Conservation (phyloP, 1,284 basidiomycete species). For the Pseudozyma sp. region DNA sequence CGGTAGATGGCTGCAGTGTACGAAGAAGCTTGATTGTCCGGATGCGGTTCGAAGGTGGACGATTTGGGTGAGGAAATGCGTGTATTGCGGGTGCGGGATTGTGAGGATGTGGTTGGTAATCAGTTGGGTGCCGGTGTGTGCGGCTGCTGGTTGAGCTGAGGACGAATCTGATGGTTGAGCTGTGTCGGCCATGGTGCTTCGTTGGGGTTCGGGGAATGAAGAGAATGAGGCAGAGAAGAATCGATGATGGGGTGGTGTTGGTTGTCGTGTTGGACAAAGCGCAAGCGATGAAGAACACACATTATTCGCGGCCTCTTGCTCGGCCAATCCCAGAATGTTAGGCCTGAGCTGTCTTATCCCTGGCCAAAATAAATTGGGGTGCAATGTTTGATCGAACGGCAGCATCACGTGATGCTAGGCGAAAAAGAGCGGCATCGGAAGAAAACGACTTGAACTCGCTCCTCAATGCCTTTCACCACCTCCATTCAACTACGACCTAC, state of each 20-base stretch:
- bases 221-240: no score
- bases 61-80: conserved; percentile 32
- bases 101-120: conserved; percentile 39
- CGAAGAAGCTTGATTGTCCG: conserved; percentile 16
- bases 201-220: no score
- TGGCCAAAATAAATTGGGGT: no score
- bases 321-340: no score
- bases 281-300: no score
- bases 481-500: not conserved
- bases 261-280: no score
- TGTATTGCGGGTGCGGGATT: conserved; percentile 18
- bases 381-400: not conserved
- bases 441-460: conserved; percentile 7
- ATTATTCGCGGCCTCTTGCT: no score
- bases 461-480: not conserved
- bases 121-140: not conserved
- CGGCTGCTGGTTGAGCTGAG: not conserved
- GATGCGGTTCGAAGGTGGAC: conserved; percentile 11
- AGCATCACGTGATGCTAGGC: conserved; percentile 17
- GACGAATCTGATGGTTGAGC: not conserved
- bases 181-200: conserved; percentile 1
- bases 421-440: conserved; percentile 3
- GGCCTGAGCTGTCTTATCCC: no score
- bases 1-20: conserved; percentile 23
- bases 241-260: no score